A percentile compares a stretch with the other conserved stretches of the same genome.
phyloP scores from a whole-genome alignment of 345 rosid species.

The Populus tremula region DNA sequence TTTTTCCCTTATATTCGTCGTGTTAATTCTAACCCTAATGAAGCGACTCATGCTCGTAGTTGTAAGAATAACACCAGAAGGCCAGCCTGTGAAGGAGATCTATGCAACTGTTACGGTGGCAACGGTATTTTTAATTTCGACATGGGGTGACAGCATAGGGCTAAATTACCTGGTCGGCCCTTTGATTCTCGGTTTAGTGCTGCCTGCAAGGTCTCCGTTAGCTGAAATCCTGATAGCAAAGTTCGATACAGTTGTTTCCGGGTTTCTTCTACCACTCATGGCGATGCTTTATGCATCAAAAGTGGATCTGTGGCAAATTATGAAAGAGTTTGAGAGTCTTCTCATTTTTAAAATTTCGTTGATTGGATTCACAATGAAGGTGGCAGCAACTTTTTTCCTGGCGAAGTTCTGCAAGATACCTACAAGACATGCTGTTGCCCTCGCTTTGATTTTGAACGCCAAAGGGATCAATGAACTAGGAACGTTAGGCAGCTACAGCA shows the following conservation, averaged over 20 bases:
- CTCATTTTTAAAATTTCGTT: background rate
- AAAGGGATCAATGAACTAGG: constrained; percentile 24
- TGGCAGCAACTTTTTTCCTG: background rate
- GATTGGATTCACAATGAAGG: constrained; percentile 7
- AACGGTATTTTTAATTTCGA: constrained; percentile 1
- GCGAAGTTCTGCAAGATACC: constrained; percentile 3
- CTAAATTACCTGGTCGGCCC: constrained; percentile 17
- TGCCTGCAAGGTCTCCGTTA: constrained; percentile 33
- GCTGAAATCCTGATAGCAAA: constrained; percentile 22
- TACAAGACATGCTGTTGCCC: constrained; percentile 12
- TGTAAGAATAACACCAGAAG: constrained; percentile 24
- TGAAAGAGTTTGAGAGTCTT: background rate
- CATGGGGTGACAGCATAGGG: constrained; percentile 23
- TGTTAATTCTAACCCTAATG: background rate
- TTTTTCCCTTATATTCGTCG: background rate
- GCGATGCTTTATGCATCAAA: constrained; percentile 9
- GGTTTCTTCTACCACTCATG: constrained; percentile 22
- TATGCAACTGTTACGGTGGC: constrained; percentile 2
- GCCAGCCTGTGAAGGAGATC: constrained; percentile 16
- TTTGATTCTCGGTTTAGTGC: constrained; percentile 22
- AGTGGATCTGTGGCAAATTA: constrained; percentile 10
- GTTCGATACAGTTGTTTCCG: constrained; percentile 16
- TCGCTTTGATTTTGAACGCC: constrained; percentile 13
- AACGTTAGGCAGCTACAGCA: constrained; percentile 3
- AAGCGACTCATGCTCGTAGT: constrained; percentile 17